Evolutionary conservation across 1,139 yeast species (phyloP), one percentile per base, ranked within the genome.

Genomic region (Pichia sp.): DNA sequence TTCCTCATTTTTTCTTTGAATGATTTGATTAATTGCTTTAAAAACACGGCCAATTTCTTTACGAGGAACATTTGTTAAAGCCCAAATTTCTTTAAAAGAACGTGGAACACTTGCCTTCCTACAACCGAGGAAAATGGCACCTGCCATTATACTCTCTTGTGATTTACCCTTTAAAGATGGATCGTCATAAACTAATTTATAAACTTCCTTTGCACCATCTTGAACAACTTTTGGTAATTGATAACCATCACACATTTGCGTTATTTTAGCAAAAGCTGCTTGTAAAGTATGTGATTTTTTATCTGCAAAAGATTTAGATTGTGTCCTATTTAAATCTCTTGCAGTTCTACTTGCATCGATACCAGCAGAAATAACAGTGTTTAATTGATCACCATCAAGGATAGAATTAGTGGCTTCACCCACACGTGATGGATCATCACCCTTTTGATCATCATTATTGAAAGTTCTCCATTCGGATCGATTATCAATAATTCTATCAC

Each of bases 381-480:
- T 89, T 52, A 92, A 80, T 66, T 89, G 95, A 60, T 86, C 94
- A 30, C 95, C 86, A 61, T 90, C 97, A 59, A 94, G 73, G 53
- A 90, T 71, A 11, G 97, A 97, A 64, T 90, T 90, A n/a, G 94
- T 85, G 3, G 97, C 97, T 63, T 90, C 97, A 66, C 98, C 98
- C 56, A 92, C 98, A 86, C 98, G 97, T 59, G 95, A 84, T 4
- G 98, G 98, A 66, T 92, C 98, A 64, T 89, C 97, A 59, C 95
- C 96, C 58, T 92, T 94, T 68, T 90, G 97, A 66, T 92, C 98
- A 66, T 92, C 98, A 66, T 92, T 92, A 55, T 86, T 81, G 68
- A 92, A 92, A 2, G 98, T 92, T 73, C 98, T 86, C 98, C 98
- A 92, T 73, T 92, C 98, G 2, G 96, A 87, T 58, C 98, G 75